phyloP scores from a whole-genome alignment of 495 filamentous ascomycete genomes.

The Glarea lozoyensis region DNA sequence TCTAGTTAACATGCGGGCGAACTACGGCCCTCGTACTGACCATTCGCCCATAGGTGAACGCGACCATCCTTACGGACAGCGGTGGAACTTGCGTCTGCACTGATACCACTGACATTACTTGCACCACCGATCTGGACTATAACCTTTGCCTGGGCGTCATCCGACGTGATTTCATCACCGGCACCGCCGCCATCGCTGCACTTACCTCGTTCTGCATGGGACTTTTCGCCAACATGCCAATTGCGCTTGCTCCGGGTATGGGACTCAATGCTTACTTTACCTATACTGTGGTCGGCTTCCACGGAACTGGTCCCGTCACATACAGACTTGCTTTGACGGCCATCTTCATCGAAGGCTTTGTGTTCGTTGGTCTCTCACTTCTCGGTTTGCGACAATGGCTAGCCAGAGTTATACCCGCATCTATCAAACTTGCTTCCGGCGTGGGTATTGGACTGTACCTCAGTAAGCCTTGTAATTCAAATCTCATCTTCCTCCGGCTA shows the following conservation, averaged over 20 bases:
- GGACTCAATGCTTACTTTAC: conserved; percentile 82
- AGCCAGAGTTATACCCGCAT: conserved; percentile 63
- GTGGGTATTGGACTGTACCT: conserved; percentile 75
- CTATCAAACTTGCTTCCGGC: conserved; percentile 76
- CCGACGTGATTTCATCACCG: conserved; percentile 69
- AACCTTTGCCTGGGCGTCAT: conserved; percentile 54
- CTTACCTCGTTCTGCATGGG: conserved; percentile 68
- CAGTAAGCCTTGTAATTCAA: too few species aligned
- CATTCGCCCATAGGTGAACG: too few species aligned
- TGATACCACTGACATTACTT: conserved; percentile 22
- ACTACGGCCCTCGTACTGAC: too few species aligned
- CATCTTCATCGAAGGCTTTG: conserved; percentile 74
- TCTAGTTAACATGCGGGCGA: too few species aligned
- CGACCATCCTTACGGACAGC: conserved; percentile 28
- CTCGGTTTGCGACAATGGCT: conserved; percentile 77
- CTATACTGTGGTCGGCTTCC: conserved; percentile 69
- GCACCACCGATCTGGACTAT: conserved; percentile 49
- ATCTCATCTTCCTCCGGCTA: too few species aligned
- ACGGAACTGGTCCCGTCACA: conserved; percentile 57
- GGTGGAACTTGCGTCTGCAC: conserved; percentile 66
- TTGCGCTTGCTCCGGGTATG: conserved; percentile 74
- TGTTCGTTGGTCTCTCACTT: conserved; percentile 60
- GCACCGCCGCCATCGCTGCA: conserved; percentile 71
- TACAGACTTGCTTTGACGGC: conserved; percentile 69
- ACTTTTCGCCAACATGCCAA: conserved; percentile 58